Conservation (phyloP, 305 asterid species). For the Rubia balearica region DNA sequence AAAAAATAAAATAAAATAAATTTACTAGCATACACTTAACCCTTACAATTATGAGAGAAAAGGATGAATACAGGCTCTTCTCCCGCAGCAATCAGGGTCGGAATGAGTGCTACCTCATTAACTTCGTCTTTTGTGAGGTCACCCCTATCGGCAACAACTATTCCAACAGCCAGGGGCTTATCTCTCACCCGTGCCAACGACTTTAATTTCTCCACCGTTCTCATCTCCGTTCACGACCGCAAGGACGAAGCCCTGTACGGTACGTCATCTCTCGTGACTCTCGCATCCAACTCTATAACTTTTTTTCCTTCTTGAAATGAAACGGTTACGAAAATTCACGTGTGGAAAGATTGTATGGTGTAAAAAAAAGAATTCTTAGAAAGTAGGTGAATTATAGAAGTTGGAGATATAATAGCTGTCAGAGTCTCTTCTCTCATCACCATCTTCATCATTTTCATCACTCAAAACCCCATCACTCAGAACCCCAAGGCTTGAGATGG, state of each 20-base stretch:
- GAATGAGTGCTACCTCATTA: conserved; percentile 40
- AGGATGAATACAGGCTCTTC: not conserved
- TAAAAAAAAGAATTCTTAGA: not conserved
- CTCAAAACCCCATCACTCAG: too few species aligned
- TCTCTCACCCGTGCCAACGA: conserved; percentile 31
- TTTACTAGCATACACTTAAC: too few species aligned
- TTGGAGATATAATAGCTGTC: not conserved
- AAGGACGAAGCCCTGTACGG: conserved; percentile 60
- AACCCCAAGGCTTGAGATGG: too few species aligned
- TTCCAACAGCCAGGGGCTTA: conserved; percentile 16
- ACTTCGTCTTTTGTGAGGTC: conserved; percentile 45
- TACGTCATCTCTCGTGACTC: conserved; percentile 17
- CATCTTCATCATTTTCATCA: too few species aligned
- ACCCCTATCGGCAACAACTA: conserved; percentile 30
- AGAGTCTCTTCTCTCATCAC: too few species aligned
- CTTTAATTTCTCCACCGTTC: conserved; percentile 38
- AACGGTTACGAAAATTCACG: not conserved
- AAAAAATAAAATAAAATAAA: too few species aligned
- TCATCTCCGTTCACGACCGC: conserved; percentile 62
- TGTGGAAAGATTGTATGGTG: too few species aligned
- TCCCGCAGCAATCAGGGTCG: not conserved
- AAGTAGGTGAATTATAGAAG: not conserved
- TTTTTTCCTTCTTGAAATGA: not conserved
- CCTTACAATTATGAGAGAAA: too few species aligned
- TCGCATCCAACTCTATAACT: not conserved